These are phyloP conservation scores for Cryptosporidium ryanae DNA, from an alignment of 169 alveolate species.

Conservation along the genomic window DNA sequence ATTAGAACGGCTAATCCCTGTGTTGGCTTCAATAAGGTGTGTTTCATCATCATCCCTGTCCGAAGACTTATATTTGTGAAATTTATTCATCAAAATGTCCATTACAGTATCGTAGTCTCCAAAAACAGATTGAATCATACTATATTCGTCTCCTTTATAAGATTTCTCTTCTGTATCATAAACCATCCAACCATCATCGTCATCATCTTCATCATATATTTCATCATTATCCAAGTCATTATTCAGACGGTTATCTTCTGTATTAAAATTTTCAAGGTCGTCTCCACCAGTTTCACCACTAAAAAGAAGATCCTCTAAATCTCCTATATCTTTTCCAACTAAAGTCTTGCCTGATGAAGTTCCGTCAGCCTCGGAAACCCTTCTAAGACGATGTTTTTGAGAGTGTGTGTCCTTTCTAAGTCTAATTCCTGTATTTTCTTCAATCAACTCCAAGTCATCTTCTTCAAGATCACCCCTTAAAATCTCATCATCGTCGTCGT, in stretches of 20 bases:
- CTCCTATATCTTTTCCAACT: slow-evolving; percentile 52
- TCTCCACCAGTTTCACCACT: slow-evolving; percentile 13
- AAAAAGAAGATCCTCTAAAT: slow-evolving; percentile 56
- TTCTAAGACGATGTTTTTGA: slow-evolving; percentile 59
- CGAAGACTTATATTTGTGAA: slow-evolving; percentile 4
- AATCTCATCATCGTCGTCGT: slow-evolving; percentile 71
- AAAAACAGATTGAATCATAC: slow-evolving; percentile 67
- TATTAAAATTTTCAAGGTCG: background rate
- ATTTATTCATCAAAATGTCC: slow-evolving; percentile 63
- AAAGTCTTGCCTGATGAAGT: slow-evolving; percentile 25
- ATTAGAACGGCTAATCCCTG: background rate
- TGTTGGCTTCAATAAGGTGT: background rate
- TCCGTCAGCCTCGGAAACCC: slow-evolving; percentile 45
- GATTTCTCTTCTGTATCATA: slow-evolving; percentile 39
- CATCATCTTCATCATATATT: slow-evolving; percentile 26
- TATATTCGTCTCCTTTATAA: slow-evolving; percentile 33
- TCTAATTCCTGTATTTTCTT: slow-evolving; percentile 68
- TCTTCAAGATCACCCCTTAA: slow-evolving; percentile 56
- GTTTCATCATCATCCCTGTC: background rate
- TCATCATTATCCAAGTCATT: background rate
- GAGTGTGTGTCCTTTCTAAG: slow-evolving; percentile 13
- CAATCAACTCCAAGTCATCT: slow-evolving; percentile 55
- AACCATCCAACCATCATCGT: slow-evolving; percentile 66
- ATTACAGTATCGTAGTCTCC: slow-evolving; percentile 69
- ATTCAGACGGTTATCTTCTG: background rate